phyloP scores from a whole-genome alignment of 768 basidiomycete species.

The Rhodotorula taiwanensis region DNA sequence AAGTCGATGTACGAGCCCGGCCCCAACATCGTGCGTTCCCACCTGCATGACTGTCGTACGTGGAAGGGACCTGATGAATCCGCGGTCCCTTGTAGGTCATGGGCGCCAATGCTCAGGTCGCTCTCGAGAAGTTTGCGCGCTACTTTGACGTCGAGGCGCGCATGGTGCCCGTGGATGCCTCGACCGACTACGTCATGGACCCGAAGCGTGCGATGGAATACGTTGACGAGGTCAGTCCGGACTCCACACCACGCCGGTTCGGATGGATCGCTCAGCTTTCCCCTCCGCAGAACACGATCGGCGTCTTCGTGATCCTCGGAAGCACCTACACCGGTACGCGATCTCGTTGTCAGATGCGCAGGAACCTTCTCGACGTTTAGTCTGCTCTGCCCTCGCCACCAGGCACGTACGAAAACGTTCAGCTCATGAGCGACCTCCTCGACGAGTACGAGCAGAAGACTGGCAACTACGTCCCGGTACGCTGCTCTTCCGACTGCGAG shows the following conservation, averaged over 20 bases:
- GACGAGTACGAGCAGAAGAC: constrained; percentile 52
- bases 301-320: constrained; percentile 58
- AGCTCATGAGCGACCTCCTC: constrained; percentile 71
- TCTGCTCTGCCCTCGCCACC: constrained; percentile 52
- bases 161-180: constrained; percentile 61
- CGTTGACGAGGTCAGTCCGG: constrained; percentile 53
- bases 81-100: constrained; percentile 44
- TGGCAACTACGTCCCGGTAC: constrained; percentile 48
- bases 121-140: constrained; percentile 51
- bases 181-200: constrained; percentile 65
- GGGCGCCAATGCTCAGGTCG: constrained; percentile 50
- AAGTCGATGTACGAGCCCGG: constrained; percentile 60
- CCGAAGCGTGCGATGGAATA: constrained; percentile 59
- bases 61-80: background rate
- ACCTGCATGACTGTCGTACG: background rate
- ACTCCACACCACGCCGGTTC: too few relatives aligned
- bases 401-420: constrained; percentile 68
- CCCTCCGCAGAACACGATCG: constrained; percentile 58
- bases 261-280: too few relatives aligned
- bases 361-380: constrained; percentile 27
- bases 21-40: constrained; percentile 50
- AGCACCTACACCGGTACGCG: constrained; percentile 54
- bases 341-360: background rate
- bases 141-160: constrained; percentile 56
- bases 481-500: too few relatives aligned